Percentiles rank a stretch among this genome's conserved stretches.
Conservation (phyloP, 1,284 basidiomycete genomes). For the Ganoderma multipileum region DNA sequence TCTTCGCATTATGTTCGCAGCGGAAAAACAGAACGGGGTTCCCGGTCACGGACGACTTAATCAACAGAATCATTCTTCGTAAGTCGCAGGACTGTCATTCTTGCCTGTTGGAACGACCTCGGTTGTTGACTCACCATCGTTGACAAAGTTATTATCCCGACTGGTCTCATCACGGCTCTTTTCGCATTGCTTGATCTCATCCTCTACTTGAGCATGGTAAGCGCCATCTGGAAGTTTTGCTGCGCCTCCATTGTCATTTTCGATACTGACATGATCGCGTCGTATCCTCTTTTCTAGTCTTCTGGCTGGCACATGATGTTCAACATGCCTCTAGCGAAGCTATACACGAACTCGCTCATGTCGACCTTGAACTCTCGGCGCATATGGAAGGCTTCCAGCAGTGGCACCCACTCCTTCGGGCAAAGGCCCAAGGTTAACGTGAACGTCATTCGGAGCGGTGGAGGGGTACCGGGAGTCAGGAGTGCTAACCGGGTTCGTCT, state of each 20-base stretch:
- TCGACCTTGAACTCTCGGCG: constrained; percentile 39
- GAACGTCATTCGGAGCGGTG: not conserved
- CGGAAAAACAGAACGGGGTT: constrained; percentile 46
- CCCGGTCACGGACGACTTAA: constrained; percentile 39
- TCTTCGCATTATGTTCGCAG: constrained; percentile 34
- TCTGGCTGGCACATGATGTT: constrained; percentile 37
- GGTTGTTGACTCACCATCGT: not conserved
- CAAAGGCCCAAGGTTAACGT: not conserved
- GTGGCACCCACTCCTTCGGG: not conserved
- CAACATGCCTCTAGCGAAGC: constrained; percentile 39
- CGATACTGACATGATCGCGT: not conserved
- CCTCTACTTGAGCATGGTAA: constrained; percentile 37
- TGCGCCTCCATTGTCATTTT: not conserved
- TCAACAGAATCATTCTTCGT: constrained; percentile 50
- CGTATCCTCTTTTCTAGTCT: constrained; percentile 18
- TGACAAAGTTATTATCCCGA: constrained; percentile 41
- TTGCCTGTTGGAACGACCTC: not conserved
- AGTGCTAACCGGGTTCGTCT: not conserved
- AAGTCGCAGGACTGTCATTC: constrained; percentile 22
- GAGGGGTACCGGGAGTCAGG: not conserved
- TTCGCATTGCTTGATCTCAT: constrained; percentile 40
- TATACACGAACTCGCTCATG: constrained; percentile 41
- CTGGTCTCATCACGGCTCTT: constrained; percentile 41
- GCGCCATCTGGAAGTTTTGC: constrained; percentile 5
- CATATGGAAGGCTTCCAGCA: constrained; percentile 30